Conservation (phyloP, 768 basidiomycete genomes). For the Russula virescens region DNA sequence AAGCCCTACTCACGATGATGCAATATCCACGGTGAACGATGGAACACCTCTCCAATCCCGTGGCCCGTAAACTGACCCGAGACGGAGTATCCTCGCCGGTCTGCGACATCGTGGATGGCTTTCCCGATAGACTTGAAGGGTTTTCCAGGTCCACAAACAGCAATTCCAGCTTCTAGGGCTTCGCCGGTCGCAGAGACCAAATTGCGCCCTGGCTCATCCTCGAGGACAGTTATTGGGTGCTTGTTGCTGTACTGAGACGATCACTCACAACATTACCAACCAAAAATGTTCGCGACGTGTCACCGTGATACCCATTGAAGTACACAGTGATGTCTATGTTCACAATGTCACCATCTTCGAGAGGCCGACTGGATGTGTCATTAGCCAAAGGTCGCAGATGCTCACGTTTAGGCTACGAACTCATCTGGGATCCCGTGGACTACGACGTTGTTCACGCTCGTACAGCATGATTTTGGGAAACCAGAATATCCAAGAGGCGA, state of each 20-base stretch:
- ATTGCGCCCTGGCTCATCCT: constrained; percentile 68
- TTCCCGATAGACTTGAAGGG: constrained; percentile 66
- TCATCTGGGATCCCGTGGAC: constrained; percentile 89
- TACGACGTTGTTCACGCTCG: constrained; percentile 84
- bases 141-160: constrained; percentile 63
- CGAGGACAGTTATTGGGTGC: neutral
- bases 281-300: constrained; percentile 79
- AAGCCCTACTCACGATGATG: constrained; percentile 53
- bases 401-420: constrained; percentile 38
- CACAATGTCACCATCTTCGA: constrained; percentile 80
- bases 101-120: constrained; percentile 54
- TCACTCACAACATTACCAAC: constrained; percentile 68
- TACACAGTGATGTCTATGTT: constrained; percentile 87
- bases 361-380: constrained; percentile 51
- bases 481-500: constrained; percentile 75
- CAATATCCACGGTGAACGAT: constrained; percentile 76
- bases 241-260: neutral
- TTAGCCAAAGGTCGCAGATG: neutral
- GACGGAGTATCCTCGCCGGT: constrained; percentile 48
- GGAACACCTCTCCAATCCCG: constrained; percentile 80
- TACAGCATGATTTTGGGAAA: constrained; percentile 76
- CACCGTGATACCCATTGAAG: constrained; percentile 81
- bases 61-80: constrained; percentile 77
- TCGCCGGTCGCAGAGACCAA: constrained; percentile 57
- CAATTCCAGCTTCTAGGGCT: constrained; percentile 67